Evolutionary conservation across 208 protist species (phyloP).

Genomic region (Leishmania mexicana): DNA sequence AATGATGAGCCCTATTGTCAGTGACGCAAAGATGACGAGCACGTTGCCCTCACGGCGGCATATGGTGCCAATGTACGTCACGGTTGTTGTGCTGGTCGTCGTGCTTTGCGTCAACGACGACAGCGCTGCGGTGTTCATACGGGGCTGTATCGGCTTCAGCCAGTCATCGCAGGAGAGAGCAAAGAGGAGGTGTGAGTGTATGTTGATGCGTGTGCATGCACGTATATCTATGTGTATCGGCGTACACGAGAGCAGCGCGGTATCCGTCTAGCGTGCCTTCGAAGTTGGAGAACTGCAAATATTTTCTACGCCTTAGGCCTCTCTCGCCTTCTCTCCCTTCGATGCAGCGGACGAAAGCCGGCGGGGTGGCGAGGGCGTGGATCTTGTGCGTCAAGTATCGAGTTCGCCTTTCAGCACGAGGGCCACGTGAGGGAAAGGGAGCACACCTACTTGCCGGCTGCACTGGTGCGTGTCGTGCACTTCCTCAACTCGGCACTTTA

Average conservation of each 20-base stretch:
- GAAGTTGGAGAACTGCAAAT: not conserved
- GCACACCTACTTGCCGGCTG: not conserved
- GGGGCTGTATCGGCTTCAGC: not conserved
- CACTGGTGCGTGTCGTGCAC: not conserved
- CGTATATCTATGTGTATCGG: not conserved
- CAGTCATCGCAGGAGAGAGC: not conserved
- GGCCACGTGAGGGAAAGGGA: not conserved
- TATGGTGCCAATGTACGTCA: constrained; percentile 33
- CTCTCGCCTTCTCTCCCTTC: not conserved
- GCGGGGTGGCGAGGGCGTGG: not conserved
- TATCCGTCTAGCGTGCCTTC: not conserved
- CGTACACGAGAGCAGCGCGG: not conserved
- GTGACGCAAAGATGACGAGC: constrained; percentile 40
- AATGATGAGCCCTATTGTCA: constrained; percentile 41
- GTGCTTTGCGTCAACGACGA: not conserved
- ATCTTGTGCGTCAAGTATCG: not conserved
- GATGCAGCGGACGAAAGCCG: not conserved
- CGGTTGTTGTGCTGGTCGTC: not conserved
- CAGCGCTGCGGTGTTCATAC: not conserved
- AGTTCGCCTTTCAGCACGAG: not conserved
- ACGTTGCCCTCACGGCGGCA: constrained; percentile 32
- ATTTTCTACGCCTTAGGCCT: not conserved
- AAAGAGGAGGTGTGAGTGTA: not conserved
- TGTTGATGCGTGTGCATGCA: not conserved
- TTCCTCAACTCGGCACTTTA: not conserved